phyloP scores from a whole-genome alignment of 176 grass and related monocot genomes.

The Avena atlantica region DNA sequence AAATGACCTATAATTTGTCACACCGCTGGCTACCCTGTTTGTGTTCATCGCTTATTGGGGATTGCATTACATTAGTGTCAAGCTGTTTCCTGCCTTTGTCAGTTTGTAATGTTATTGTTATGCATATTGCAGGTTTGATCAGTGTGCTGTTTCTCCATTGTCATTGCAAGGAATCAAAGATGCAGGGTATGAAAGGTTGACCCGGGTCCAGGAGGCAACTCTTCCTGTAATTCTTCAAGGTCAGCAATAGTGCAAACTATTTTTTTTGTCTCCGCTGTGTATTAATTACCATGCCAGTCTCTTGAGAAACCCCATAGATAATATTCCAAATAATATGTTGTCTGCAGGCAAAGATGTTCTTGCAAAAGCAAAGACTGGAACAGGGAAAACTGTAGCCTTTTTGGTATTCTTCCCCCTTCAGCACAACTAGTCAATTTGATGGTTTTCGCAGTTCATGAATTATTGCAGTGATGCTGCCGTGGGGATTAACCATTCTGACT shows the following conservation, averaged over 20 bases:
- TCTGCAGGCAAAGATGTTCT: constrained; percentile 90
- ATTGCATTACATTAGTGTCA: not conserved
- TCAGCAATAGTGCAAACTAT: constrained; percentile 16
- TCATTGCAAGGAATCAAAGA: constrained; percentile 59
- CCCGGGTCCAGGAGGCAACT: constrained; percentile 70
- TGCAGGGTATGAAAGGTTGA: constrained; percentile 85
- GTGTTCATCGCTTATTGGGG: constrained; percentile 4
- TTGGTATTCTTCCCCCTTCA: constrained; percentile 65
- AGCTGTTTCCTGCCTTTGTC: not conserved
- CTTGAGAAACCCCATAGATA: not conserved
- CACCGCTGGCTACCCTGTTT: not conserved
- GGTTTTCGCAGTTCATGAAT: constrained; percentile 15
- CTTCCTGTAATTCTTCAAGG: constrained; percentile 71
- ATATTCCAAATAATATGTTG: constrained; percentile 32
- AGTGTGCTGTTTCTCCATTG: constrained; percentile 62
- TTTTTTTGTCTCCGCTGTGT: not conserved
- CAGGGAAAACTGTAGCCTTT: constrained; percentile 98
- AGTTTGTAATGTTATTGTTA: not conserved
- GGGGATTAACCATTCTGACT: constrained; percentile 42
- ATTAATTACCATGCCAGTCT: not conserved
- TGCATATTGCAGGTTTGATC: constrained; percentile 64
- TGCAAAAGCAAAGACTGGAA: constrained; percentile 98
- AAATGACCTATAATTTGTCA: not conserved
- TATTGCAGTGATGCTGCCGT: not conserved
- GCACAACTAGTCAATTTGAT: constrained; percentile 36